Base-by-base conservation (phyloP, 2,329 filamentous ascomycete species). In the Coniella lustricola region DNA sequence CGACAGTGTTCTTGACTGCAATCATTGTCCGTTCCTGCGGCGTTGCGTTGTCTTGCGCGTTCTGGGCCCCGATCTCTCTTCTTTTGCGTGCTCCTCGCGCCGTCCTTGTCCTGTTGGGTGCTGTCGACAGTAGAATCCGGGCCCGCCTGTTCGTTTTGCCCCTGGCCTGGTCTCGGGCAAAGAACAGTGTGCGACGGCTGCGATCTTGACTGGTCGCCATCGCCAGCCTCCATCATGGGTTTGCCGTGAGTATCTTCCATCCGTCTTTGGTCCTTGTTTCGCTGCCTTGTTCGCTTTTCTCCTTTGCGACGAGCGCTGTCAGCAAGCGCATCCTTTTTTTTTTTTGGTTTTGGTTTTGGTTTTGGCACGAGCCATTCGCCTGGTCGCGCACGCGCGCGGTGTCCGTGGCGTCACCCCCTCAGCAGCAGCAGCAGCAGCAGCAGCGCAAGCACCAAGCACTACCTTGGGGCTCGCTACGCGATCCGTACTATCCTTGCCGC, bases 201-300 rank as follows among this genome's bases (percentile, higher is more conserved):
- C 25, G 22, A 38, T 21, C 40, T 40, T 22, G 43, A 34, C 29
- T n/a, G 25, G 21, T n/a, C 25, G 44, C 31, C 36, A 40, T 29
- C 33, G 20, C 8, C 18, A 16, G 32, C 17, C 22, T n/a, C 40
- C 44, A 50, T 20, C 40, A 53, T 53, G 51, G 51, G 51, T 50
- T 43, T 53, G 32, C 51, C 51, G 51, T 53, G 33, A 53, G 51
- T 50, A 12, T 37, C 7, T 18, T 8, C 10, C 31, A 21, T 14
- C n/a, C 12, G 14, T 39, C 41, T 34, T 18, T 36, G 3, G 37
- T 14, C 29, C n/a, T 20, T 33, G 22, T 40, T 32, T 29, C 25
- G 25, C 25, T n/a, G 25, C 25, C 16, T 32, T 20, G 39, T 33
- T 7, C 10, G 5, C 25, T 29, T 29, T 29, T 14, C 33, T n/a